Conservation (phyloP, 306 rosid genomes). For the Casuarina equisetifolia region DNA sequence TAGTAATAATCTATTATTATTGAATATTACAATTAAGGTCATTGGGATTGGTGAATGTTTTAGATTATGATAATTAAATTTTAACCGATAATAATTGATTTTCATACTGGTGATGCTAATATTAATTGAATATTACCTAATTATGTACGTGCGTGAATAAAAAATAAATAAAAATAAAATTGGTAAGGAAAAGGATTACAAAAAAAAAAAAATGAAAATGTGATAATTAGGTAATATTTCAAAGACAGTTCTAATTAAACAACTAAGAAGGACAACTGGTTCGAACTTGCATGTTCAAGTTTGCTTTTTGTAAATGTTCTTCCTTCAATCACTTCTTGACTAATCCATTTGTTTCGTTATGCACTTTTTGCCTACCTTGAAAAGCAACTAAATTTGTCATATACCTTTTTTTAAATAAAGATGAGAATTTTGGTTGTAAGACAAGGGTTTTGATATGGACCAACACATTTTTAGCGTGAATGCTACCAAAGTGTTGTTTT, state of each 20-base stretch:
- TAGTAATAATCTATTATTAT: neutral
- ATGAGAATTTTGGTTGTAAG: neutral
- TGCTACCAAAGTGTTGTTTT: neutral
- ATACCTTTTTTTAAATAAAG: neutral
- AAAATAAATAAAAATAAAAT: no score
- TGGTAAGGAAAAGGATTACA: no score
- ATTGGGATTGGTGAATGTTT: neutral
- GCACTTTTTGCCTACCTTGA: neutral
- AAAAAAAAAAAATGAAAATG: no score
- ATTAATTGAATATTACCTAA: neutral
- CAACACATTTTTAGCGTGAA: neutral
- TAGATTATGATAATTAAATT: neutral
- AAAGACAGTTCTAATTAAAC: no score
- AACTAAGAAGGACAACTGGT: no score
- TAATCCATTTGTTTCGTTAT: neutral
- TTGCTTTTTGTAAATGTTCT: neutral
- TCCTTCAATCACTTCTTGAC: neutral
- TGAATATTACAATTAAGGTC: neutral
- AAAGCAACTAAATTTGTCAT: neutral
- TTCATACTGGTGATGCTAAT: neutral
- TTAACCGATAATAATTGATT: neutral
- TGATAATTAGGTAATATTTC: no score
- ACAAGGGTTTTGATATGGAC: neutral
- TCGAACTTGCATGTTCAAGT: no score
- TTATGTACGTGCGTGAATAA: no score